Evolutionary conservation across 176 grass and related monocot species (phyloP), one percentile per base, ranked within the genome.

Genomic region (Oryza officinalis): DNA sequence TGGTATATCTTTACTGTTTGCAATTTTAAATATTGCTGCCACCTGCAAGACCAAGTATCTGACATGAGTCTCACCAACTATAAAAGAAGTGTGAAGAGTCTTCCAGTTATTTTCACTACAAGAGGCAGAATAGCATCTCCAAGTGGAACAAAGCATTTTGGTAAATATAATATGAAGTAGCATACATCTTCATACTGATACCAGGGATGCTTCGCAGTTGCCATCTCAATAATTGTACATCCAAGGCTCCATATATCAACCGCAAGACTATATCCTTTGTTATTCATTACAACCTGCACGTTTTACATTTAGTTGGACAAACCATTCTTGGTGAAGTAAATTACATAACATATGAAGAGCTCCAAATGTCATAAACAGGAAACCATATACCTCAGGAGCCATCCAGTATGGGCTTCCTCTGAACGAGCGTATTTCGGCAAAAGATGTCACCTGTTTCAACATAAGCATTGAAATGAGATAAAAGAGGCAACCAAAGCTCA

Each of bases 161-260:
- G 27, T 31, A 69, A 86, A 61, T 46, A 18, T 46, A 69, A 60
- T 12, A 76, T 1, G 13, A 22, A 68, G 13, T 41, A 37, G 50
- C 65, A 67, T 50, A 89, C 92, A 83, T 83, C 57, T 83, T 88
- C 86, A 11, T 72, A 88, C 59, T 74, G 80, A 76, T 79, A 84
- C 92, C 89, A 91, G 70, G 92, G 92, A 79, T 85, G 89, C 65
- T 71, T 87, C 10, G 72, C 86, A 27, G 89, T 94, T 69, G 92
- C 89, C 92, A 94, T 94, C 44, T 94, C 92, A 28, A 94, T 86
- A 82, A 94, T 72, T 32, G 92, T 94, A 72, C 92, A 94, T 27
- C 92, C 92, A 31, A 94, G 84, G 54, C 92, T 91, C 92, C 92
- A 94, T 63, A 91, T 91, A 80, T 94, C 92, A 40, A 84, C 92